Evolutionary conservation across 495 filamentous ascomycete genomes (phyloP).

Genomic region (Aspergillus bertholletiae): DNA sequence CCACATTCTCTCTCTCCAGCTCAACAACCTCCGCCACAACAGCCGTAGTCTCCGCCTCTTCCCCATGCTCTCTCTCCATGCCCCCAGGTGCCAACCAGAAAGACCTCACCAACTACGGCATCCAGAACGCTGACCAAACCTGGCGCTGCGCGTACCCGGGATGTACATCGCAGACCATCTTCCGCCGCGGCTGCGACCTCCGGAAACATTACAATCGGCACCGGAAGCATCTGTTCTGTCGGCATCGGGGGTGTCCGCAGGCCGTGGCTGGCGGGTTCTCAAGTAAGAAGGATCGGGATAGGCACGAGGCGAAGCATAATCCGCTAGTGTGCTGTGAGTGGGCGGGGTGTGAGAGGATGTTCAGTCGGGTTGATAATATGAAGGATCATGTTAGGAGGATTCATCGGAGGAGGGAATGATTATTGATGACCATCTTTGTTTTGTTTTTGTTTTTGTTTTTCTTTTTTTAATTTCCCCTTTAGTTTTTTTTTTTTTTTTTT

Average conservation of each 20-base stretch:
- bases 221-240: constrained; percentile 60
- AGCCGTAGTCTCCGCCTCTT: too few relatives aligned
- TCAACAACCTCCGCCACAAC: too few relatives aligned
- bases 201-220: constrained; percentile 64
- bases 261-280: constrained; percentile 55
- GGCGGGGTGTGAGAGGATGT: constrained; percentile 54
- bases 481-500: neutral
- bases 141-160: constrained; percentile 58
- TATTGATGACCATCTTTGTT: neutral
- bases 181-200: constrained; percentile 60
- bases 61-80: neutral
- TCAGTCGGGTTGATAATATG: constrained; percentile 66
- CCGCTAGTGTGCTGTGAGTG: constrained; percentile 56
- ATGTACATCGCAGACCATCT: constrained; percentile 53
- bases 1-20: too few relatives aligned
- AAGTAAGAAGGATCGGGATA: constrained; percentile 59
- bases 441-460: neutral
- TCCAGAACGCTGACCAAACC: constrained; percentile 24
- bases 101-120: constrained; percentile 25
- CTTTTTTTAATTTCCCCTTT: neutral
- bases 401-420: constrained; percentile 26
- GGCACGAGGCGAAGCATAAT: constrained; percentile 63
- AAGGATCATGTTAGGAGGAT: constrained; percentile 53
- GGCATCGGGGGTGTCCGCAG: constrained; percentile 57
- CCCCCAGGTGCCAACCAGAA: neutral